Evolutionary conservation across 768 basidiomycete genomes (phyloP), one percentile per base, ranked within the genome.

Genomic region (Steccherinum ochraceum): DNA sequence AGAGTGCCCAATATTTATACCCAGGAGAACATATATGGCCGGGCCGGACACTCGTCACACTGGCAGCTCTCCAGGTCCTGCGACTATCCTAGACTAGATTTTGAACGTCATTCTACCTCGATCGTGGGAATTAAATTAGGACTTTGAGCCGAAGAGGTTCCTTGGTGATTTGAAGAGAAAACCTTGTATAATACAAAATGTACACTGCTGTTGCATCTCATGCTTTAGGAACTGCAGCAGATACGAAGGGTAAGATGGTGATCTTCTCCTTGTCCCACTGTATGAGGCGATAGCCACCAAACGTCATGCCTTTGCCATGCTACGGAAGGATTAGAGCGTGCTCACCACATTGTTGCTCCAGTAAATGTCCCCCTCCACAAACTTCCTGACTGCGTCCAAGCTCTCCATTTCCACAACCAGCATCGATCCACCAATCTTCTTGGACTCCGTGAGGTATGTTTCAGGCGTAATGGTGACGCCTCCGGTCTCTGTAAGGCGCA

Each of bases 261-360:
- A 82, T 45, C 55, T 72, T 80, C 56, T 79, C 77, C 46, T 70
- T 66, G 53, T 83, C 79, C 81, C 82, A 83, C 81, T 83, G 52
- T 12, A 49, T 27, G 26, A 39, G 24, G n/a, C n/a, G n/a, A n/a
- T n/a, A n/a, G n/a, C n/a, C n/a, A n/a, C n/a, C n/a, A n/a, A n/a
- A n/a, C n/a, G n/a, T n/a, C n/a, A n/a, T n/a, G n/a, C n/a, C n/a
- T n/a, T n/a, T n/a, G n/a, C n/a, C n/a, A n/a, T n/a, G n/a, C n/a
- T n/a, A n/a, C n/a, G n/a, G n/a, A 0, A 18, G 40, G 35, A 41
- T n/a, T 39, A 53, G 4, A 3, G 18, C 4, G 39, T n/a, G 69
- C 73, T 58, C 46, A 79, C 77, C 41, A 78, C 75, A 24, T 64
- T 65, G 52, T 57, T 56, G 3, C 57, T 65, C 61, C 69, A 78